Evolutionary conservation across 1,284 basidiomycete genomes (phyloP), one percentile per base, ranked within the genome.

Genomic region (Anthracocystis walkeri): DNA sequence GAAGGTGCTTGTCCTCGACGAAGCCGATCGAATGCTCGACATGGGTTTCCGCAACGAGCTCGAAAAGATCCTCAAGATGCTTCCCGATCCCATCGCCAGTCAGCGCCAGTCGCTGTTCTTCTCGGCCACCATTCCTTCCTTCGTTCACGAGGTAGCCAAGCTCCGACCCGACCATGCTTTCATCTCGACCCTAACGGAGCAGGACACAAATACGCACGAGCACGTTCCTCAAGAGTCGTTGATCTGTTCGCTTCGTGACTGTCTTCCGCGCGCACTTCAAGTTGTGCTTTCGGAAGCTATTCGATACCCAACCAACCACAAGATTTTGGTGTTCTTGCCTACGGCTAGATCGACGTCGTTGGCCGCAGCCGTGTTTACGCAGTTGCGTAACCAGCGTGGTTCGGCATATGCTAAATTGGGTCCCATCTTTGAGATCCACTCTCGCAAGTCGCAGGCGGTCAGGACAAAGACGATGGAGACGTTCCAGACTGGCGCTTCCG

Each of bases 141-240:
- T 86, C 38, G 84, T 88, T 18, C 85, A 80, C 56, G 79, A 80
- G 7, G 82, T 86, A 58, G 82, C 80, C 53, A 68, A 75, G 44
- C 65, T 80, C 10, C 57, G 57, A 7, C 67, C 67, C n/a, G 86
- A 88, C 59, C 88, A 91, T 85, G 86, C 87, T 52, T 91, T 91
- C 80, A 87, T 92, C 74, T 89, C 89, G 23, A 91, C 91, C 6
- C 85, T 92, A 25, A 86, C 86, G 12, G 88, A 88, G 23, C 88
- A 90, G 62, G 91, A 92, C 73, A 86, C 87, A 33, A 90, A 90
- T 76, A 90, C 90, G 1, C 91, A 92, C 82, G 87, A 89, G 77
- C 90, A 90, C 74, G 91, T 92, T 8, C 86, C 87, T 20, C 91
- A 92, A 84, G 78, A 80, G 42, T 71, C 65, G 20, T 29, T 62